Evolutionary conservation across 345 rosid genomes (phyloP), one percentile per base, ranked within the genome.

Genomic region (Aurinia saxatilis): DNA sequence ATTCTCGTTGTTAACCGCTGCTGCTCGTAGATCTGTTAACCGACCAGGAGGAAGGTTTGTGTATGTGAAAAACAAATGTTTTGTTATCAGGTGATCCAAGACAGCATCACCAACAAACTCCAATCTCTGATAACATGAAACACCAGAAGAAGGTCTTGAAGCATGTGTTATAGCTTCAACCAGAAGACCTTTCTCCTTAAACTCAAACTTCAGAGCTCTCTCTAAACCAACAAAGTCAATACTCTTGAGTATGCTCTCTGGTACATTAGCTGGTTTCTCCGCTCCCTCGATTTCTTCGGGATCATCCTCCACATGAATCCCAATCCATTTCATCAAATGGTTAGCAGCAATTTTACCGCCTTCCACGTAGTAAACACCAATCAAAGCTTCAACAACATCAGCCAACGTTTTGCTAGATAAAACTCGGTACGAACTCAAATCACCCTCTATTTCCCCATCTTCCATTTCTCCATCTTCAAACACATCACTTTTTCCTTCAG

Each of bases 31-130:
- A 79, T 93, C 99, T 10, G 99, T 93, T 81, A 93, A 78, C 30
- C 97, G 86, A 35, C 99, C 99, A 18, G 99, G 99, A 21, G 99
- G 96, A 41, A 93, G 86, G 74, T 86, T 73, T 10, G 95, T 84
- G 62, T 93, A 87, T 0, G 92, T 83, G 81, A 93, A 93, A 77
- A 93, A 93, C 74, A 93, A 71, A 64, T 90, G 96, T 79, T 54
- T 79, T 2, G 97, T 93, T 29, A 93, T 93, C 30, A 93, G 96
- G 75, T 90, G 99, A 79, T 93, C 99, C 60, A 93, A 68, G 62
- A 93, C 96, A 3, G 99, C 99, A 78, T 93, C 97, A 39, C 99
- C 99, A 69, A 93, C 95, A 77, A 93, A 93, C 54, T 93, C 99
- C 69, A 93, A 63, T 39, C 96, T 84, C 78, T 93, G 97, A 76